Percentiles rank a stretch among this genome's conserved stretches.
These are phyloP conservation scores for Polytrichum formosum DNA, from an alignment of 225 moss, liverwort and hornwort species.

Conservation along the genomic window DNA sequence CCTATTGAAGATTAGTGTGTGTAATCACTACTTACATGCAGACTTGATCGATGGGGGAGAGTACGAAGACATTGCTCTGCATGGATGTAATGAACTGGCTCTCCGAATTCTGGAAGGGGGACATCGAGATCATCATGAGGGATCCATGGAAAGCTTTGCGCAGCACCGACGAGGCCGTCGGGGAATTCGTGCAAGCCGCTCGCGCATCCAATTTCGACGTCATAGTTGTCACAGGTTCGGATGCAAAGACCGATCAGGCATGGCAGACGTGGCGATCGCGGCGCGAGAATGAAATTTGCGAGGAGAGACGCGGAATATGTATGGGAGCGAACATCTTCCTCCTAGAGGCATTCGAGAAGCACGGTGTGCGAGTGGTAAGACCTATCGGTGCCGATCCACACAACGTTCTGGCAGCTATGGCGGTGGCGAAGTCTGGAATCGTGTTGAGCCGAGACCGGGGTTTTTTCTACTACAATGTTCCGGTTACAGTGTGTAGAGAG, in stretches of 20 bases:
- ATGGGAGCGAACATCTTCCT: conserved; percentile 3
- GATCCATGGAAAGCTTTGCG: conserved; percentile 17
- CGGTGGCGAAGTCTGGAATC: conserved; percentile 7
- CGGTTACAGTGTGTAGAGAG: conserved; percentile 8
- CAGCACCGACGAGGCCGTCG: conserved; percentile 4
- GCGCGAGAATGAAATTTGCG: conserved; percentile 12
- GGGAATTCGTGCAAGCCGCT: conserved; percentile 15
- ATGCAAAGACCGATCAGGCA: background rate
- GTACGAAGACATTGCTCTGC: background rate
- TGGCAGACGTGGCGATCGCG: conserved; percentile 3
- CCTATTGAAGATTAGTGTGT: too few species aligned
- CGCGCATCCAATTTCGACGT: conserved; percentile 16
- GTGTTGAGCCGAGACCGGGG: conserved; percentile 16
- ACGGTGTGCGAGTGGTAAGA: conserved; percentile 18
- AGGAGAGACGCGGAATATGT: conserved; percentile 4
- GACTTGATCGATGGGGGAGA: too few species aligned
- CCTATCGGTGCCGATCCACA: conserved; percentile 5
- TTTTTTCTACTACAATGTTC: conserved; percentile 12
- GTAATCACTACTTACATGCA: too few species aligned
- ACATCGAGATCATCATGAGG: background rate
- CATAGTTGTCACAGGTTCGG: background rate
- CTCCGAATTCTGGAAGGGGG: background rate
- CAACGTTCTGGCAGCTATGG: conserved; percentile 26
- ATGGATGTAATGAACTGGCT: conserved; percentile 22
- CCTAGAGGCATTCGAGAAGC: conserved; percentile 15